These are phyloP conservation scores for Eimeria praecox DNA, from an alignment of 169 alveolate species.

Conservation along the genomic window DNA sequence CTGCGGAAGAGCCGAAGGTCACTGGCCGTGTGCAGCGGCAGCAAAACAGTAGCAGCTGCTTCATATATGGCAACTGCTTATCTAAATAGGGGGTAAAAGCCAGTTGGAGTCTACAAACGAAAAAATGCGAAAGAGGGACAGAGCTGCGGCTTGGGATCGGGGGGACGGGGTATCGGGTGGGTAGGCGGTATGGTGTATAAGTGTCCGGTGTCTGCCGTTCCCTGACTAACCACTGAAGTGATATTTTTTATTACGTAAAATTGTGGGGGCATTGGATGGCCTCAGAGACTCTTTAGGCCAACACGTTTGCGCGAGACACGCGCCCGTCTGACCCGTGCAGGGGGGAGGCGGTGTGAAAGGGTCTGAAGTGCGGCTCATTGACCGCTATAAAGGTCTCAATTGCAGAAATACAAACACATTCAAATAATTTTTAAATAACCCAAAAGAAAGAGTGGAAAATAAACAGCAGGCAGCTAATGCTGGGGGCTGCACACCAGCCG, in stretches of 20 bases:
- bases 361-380: slow-evolving; percentile 42
- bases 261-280: neutral
- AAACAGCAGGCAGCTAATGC: neutral
- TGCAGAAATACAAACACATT: neutral
- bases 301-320: slow-evolving; percentile 49
- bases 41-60: neutral
- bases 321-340: slow-evolving; percentile 77
- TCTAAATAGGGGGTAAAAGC: neutral
- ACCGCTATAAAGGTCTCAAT: neutral
- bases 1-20: neutral
- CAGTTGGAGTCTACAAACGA: neutral
- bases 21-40: slow-evolving; percentile 18
- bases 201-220: slow-evolving; percentile 20
- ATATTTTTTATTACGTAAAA: neutral
- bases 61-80: neutral
- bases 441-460: neutral
- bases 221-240: neutral
- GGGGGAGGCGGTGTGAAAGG: slow-evolving; percentile 24
- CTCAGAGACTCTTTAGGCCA: neutral
- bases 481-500: slow-evolving; percentile 58
- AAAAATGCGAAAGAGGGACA: neutral
- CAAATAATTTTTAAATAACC: neutral
- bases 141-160: neutral
- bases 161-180: slow-evolving; percentile 55
- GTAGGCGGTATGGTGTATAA: neutral